phyloP scores from a whole-genome alignment of 176 grass and related monocot genomes.

The Tuctoria greenei region DNA sequence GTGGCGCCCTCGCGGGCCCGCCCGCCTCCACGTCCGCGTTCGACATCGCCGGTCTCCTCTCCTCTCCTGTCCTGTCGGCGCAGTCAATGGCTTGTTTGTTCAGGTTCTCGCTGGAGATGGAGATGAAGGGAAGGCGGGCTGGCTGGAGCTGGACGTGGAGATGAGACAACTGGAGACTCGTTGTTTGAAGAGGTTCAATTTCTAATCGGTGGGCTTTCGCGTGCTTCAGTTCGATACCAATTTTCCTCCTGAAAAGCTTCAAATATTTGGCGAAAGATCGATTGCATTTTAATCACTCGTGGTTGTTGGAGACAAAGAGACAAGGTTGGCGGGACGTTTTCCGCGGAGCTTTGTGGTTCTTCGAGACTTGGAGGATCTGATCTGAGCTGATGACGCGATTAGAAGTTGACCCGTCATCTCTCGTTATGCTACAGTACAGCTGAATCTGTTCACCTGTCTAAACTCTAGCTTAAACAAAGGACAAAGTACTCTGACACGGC shows the following conservation, averaged over 20 bases:
- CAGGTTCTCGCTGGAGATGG: constrained; percentile 4
- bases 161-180: constrained; percentile 27
- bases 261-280: neutral
- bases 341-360: constrained; percentile 21
- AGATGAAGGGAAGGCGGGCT: neutral
- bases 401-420: constrained; percentile 40
- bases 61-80: neutral
- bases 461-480: constrained; percentile 25
- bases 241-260: neutral
- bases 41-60: constrained; percentile 30
- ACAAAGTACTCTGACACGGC: constrained; percentile 17
- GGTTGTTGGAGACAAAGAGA: constrained; percentile 35
- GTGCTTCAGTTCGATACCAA: constrained; percentile 1
- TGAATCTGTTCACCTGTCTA: neutral
- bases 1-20: neutral
- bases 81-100: neutral
- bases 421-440: constrained; percentile 7
- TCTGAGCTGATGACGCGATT: constrained; percentile 20
- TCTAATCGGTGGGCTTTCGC: constrained; percentile 22
- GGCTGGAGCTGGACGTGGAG: constrained; percentile 29
- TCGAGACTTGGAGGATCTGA: neutral
- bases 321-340: constrained; percentile 45
- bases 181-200: constrained; percentile 25
- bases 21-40: constrained; percentile 54
- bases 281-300: neutral